Evolutionary conservation across 768 basidiomycete species (phyloP).

Genomic region (Pulveroboletus ravenelii): DNA sequence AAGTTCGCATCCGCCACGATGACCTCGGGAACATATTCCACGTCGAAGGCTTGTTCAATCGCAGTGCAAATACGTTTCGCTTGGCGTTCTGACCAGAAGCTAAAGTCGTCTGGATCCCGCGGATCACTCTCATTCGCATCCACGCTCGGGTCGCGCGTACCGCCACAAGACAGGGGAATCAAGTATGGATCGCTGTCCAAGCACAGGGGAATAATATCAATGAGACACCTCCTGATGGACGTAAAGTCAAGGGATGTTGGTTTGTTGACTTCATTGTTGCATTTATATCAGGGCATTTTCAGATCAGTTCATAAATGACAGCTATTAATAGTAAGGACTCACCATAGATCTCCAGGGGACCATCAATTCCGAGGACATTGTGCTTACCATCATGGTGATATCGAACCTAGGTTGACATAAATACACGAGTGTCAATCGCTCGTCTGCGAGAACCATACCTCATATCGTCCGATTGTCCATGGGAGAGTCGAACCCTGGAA

Average conservation of each 20-base stretch:
- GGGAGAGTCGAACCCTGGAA: slow-evolving; percentile 81
- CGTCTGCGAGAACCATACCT: slow-evolving; percentile 36
- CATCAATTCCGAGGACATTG: slow-evolving; percentile 85
- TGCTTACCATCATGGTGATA: slow-evolving; percentile 98
- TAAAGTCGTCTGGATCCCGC: slow-evolving; percentile 87
- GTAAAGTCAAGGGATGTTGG: slow-evolving; percentile 59
- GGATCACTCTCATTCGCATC: slow-evolving; percentile 25
- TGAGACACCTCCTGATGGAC: slow-evolving; percentile 61
- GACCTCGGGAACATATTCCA: slow-evolving; percentile 88
- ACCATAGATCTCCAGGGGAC: slow-evolving; percentile 89
- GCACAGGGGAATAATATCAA: slow-evolving; percentile 78
- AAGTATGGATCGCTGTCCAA: slow-evolving; percentile 83
- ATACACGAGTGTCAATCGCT: neutral
- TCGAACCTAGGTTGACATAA: slow-evolving; percentile 48
- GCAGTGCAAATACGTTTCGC: slow-evolving; percentile 82
- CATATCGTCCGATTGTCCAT: slow-evolving; percentile 83
- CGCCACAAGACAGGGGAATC: slow-evolving; percentile 65
- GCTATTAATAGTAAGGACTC: slow-evolving; percentile 24
- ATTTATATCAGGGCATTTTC: neutral
- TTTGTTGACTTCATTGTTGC: slow-evolving; percentile 54
- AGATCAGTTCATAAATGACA: neutral
- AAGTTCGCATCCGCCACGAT: slow-evolving; percentile 93
- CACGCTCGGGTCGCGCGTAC: slow-evolving; percentile 19
- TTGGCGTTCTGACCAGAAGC: slow-evolving; percentile 87
- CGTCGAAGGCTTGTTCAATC: slow-evolving; percentile 76